Evolutionary conservation across 345 rosid species (phyloP).

Genomic region (Pseudoturritis turrita): DNA sequence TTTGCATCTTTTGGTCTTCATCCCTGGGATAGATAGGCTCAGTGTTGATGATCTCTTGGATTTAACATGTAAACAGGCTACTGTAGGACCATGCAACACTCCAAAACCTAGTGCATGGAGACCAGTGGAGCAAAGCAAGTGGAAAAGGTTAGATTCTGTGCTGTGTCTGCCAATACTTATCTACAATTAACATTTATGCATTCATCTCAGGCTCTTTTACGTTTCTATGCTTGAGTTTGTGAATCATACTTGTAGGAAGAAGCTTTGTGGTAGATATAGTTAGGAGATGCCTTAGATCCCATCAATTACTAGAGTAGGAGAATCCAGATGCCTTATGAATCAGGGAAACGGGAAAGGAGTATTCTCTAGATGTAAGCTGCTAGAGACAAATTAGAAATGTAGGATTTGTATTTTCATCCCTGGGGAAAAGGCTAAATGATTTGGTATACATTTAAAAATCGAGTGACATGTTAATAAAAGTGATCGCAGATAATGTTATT

Average conservation of each 20-base stretch:
- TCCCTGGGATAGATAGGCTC: constrained; percentile 17
- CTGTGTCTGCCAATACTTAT: constrained; percentile 4
- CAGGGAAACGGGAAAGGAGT: neutral
- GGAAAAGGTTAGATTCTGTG: constrained; percentile 74
- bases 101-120: constrained; percentile 95
- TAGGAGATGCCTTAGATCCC: neutral
- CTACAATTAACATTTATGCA: neutral
- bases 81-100: constrained; percentile 78
- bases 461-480: neutral
- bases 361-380: neutral
- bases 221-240: constrained; percentile 12
- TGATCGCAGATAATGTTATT: neutral
- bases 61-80: constrained; percentile 63
- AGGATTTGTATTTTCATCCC: constrained; percentile 6
- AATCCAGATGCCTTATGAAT: neutral
- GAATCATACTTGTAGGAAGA: neutral
- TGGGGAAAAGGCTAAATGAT: neutral
- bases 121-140: constrained; percentile 90
- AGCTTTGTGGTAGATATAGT: neutral
- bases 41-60: constrained; percentile 8
- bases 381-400: neutral
- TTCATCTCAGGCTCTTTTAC: neutral
- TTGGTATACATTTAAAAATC: neutral
- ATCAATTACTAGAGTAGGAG: neutral
- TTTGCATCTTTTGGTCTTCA: neutral